Evolutionary conservation across 2,329 filamentous ascomycete species (phyloP), one percentile per base, ranked within the genome.

Genomic region (Mycosphaerella sp.): DNA sequence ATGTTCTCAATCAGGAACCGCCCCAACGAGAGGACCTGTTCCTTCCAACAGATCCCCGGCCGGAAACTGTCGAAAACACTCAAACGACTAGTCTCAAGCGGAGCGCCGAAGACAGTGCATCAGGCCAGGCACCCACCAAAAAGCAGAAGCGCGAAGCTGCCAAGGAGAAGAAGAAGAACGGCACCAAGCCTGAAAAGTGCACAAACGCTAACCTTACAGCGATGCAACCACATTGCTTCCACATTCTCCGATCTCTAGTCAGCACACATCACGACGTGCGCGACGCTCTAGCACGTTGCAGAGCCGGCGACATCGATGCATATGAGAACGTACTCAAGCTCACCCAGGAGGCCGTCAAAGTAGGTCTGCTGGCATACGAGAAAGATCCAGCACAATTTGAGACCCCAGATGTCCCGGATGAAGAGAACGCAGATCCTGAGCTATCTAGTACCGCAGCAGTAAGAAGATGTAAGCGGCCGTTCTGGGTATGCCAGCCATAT

Each of bases 151-250:
- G 60, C 21, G 60, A 71, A 57, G 73, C 73, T 11, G 51, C 40
- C 32, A 62, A 59, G 43, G 53, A 58, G 38, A 46, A 55, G 59
- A 44, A 73, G 70, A 66, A 80, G 45, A 58, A 72, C 51, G 75
- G 76, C 48, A 61, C 66, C 62, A 76, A 76, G 59, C 59, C 64
- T 10, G 72, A 74, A 56, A 70, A 73, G 60, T 64, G 81, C 74
- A 69, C 67, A 3, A 78, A 79, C 23, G 77, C 67, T 4, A 97
- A 93, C 69, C 76, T 95, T 45, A 78, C 80, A 9, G 84, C 84
- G 34, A 88, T 96, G 78, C 91, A 97, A 70, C 83, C 89, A 0
- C 93, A 98, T 70, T 80, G 96, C 42, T 98, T 98, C 76, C 87
- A 95, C 69, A 80, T 98, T 26, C 80, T 97, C 21, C 82, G 92